These are phyloP conservation scores for Termitomyces sp. DNA, from an alignment of 768 basidiomycete genomes.

Conservation along the genomic window DNA sequence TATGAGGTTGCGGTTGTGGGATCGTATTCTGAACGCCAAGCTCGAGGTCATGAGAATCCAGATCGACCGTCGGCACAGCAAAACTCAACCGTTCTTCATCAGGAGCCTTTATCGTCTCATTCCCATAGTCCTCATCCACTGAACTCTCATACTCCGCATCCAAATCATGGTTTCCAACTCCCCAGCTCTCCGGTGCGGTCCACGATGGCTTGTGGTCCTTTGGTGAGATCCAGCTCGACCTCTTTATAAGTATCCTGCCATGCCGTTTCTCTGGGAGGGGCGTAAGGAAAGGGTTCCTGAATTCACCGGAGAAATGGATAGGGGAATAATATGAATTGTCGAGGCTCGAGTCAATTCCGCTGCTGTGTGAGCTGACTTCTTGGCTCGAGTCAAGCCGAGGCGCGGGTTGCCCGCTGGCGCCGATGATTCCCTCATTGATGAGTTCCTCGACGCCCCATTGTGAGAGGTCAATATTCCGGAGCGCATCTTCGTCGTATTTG, in stretches of 20 bases:
- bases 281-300: conserved; percentile 37
- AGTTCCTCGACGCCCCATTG: conserved; percentile 1
- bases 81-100: conserved; percentile 10
- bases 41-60: conserved; percentile 2
- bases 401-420: conserved; percentile 26
- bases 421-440: conserved; percentile 64
- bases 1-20: background rate
- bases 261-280: conserved; percentile 20
- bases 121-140: conserved; percentile 17
- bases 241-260: conserved; percentile 15
- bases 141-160: conserved; percentile 24
- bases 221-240: conserved; percentile 45
- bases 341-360: conserved; percentile 34
- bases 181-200: conserved; percentile 78
- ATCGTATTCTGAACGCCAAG: background rate
- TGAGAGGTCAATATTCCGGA: background rate
- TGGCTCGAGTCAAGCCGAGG: conserved; percentile 13
- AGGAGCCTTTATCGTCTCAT: conserved; percentile 3
- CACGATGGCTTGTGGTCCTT: conserved; percentile 38
- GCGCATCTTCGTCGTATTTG: background rate
- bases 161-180: conserved; percentile 47
- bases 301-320: conserved; percentile 23
- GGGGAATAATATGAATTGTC: conserved; percentile 21
- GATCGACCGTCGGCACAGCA: background rate
- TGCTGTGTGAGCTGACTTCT: conserved; percentile 33